Evolutionary conservation across 495 filamentous ascomycete genomes (phyloP), one percentile per base, ranked within the genome.

Genomic region (Xylaria cubensis): DNA sequence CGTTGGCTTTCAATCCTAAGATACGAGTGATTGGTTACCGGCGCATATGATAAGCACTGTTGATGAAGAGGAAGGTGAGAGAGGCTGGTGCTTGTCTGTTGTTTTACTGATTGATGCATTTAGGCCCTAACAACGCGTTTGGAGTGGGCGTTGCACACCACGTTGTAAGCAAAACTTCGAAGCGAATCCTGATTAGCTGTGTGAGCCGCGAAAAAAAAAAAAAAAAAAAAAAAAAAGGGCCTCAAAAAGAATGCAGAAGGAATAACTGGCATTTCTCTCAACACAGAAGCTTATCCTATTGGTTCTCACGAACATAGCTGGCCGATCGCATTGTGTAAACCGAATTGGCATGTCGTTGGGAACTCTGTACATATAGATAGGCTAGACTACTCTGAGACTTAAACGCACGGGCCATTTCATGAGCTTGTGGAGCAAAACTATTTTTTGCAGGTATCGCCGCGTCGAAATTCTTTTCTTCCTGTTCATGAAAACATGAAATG

Each of bases 391-490:
- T 10, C 10, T 15, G 3, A 44, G 48, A 2, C 19, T 24, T 7
- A 55, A 55, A 55, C 51, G 51, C 51, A 55, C 51, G 12, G 51
- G 15, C 51, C 51, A 55, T 29, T 29, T 21, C 2, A 29, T 10
- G 24, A 34, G 8, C 0, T 17, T 53, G 32, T 55, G 64, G 64
- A 50, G 64, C 48, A 41, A 55, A 39, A 1, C n/a, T 0, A 26
- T 29, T 24, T n/a, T 10, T 24, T 4, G 32, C 39, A 10, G 9
- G 5, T 17, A 4, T 67, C 15, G 42, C 48, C 19, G 8, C 8
- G 6, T 55, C 32, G 17, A 42, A 67, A 67, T 67, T 55, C 46
- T 67, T n/a, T 17, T 67, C 64, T 24, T 41, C 29, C 34, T 53
- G 26, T n/a, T n/a, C 9, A 42, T 13, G 36, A 8, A 42, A 13